Percentiles rank a stretch among this genome's conserved stretches.
Conservation (phyloP, 441 rosid genomes). For the Bocquillonia castaneifolia region DNA sequence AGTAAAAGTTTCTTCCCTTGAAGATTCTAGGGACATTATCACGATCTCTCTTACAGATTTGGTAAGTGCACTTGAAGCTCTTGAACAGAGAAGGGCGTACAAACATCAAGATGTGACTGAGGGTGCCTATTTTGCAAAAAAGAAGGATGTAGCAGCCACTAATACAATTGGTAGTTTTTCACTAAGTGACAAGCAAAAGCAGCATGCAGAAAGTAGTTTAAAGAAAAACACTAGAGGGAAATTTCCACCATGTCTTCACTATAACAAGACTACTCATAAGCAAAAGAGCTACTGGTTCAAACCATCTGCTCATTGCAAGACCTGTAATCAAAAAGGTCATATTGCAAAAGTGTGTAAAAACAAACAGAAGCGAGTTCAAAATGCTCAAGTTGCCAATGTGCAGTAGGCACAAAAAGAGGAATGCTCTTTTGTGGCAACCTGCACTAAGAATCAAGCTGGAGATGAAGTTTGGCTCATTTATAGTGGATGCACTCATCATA, state of each 20-base stretch:
- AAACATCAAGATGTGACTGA: neutral
- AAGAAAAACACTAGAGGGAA: neutral
- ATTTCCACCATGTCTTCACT: neutral
- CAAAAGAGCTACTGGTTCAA: neutral
- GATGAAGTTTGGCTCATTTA: neutral
- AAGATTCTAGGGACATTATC: neutral
- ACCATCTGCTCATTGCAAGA: neutral
- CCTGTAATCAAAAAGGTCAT: neutral
- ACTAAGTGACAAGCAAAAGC: neutral
- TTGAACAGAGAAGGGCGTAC: neutral
- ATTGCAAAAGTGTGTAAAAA: neutral
- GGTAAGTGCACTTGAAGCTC: neutral
- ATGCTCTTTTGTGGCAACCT: neutral
- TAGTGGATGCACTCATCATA: neutral
- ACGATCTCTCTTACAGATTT: neutral
- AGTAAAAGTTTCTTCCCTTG: neutral
- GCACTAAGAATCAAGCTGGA: too few relatives aligned
- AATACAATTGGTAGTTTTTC: too few relatives aligned
- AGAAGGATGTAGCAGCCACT: too few relatives aligned
- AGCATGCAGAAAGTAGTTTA: neutral
- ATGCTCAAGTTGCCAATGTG: neutral
- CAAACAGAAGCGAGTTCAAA: neutral
- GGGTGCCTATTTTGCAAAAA: neutral
- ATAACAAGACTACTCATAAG: too few relatives aligned
- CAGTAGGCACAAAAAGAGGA: neutral